Conservation (phyloP, 305 asterid genomes). For the Rubia tinctorum region DNA sequence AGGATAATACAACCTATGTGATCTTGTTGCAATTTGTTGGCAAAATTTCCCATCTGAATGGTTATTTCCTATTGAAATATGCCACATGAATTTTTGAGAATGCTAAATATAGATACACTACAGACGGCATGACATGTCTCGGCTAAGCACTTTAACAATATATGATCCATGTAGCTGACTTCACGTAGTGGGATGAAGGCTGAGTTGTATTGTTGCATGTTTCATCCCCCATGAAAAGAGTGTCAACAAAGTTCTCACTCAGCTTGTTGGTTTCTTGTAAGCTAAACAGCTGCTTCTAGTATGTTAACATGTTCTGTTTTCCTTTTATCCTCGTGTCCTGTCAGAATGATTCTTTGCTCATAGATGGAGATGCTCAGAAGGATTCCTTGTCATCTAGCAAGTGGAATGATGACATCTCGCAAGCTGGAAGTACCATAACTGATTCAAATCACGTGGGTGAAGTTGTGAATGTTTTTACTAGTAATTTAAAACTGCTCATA, state of each 20-base stretch:
- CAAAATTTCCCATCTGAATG: not conserved
- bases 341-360: slow-evolving; percentile 69
- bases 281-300: not conserved
- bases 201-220: not conserved
- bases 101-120: not conserved
- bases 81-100: not conserved
- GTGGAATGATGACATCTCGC: slow-evolving; percentile 86
- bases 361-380: slow-evolving; percentile 58
- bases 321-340: slow-evolving; percentile 23
- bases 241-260: not conserved
- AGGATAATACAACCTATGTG: not conserved
- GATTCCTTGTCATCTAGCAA: slow-evolving; percentile 70
- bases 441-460: slow-evolving; percentile 85
- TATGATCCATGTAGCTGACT: not conserved
- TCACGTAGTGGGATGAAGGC: not conserved
- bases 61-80: not conserved
- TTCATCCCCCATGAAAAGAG: not conserved
- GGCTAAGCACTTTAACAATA: not conserved
- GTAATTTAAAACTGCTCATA: slow-evolving; percentile 60
- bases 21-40: not conserved
- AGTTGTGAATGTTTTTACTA: slow-evolving; percentile 70
- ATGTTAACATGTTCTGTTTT: slow-evolving; percentile 29
- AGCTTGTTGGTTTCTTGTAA: not conserved
- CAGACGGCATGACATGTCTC: not conserved
- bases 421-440: slow-evolving; percentile 78